phyloP scores from a whole-genome alignment of 805 yeast species.

The Wickerhamomyces bisporus region DNA sequence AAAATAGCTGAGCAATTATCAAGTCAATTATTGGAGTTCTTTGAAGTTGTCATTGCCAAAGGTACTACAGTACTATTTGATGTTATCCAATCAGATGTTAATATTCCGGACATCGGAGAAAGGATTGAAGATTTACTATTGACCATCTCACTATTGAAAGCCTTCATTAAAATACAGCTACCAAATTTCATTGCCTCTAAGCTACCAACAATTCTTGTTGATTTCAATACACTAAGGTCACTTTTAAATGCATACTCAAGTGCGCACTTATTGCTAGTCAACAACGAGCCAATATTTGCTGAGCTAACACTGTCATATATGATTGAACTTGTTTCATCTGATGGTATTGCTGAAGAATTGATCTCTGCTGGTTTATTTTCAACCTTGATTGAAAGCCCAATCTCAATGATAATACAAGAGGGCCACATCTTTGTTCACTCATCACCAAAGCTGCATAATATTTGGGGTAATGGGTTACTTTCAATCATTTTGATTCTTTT shows the following conservation, averaged over 20 bases:
- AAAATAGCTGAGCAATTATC: slow-evolving; percentile 42
- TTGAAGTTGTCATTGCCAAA: slow-evolving; percentile 58
- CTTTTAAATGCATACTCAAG: slow-evolving; percentile 62
- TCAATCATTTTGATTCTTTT: slow-evolving; percentile 59
- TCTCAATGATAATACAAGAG: slow-evolving; percentile 58
- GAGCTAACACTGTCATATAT: slow-evolving; percentile 65
- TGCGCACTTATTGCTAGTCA: slow-evolving; percentile 54
- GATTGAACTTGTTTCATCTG: slow-evolving; percentile 59
- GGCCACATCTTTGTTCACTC: slow-evolving; percentile 54
- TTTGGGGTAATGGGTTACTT: slow-evolving; percentile 85
- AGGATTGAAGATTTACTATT: slow-evolving; percentile 62
- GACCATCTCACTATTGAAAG: slow-evolving; percentile 58
- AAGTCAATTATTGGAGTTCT: slow-evolving; percentile 48
- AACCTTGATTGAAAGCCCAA: slow-evolving; percentile 67
- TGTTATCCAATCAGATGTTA: slow-evolving; percentile 52
- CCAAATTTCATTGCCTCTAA: slow-evolving; percentile 42
- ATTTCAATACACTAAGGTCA: slow-evolving; percentile 56
- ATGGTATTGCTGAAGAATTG: slow-evolving; percentile 60
- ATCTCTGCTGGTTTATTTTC: slow-evolving; percentile 60
- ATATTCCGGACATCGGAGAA: slow-evolving; percentile 32
- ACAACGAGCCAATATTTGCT: slow-evolving; percentile 65
- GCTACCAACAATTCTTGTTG: slow-evolving; percentile 47
- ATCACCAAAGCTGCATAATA: slow-evolving; percentile 55
- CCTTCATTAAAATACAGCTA: slow-evolving; percentile 45
- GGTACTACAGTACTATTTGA: slow-evolving; percentile 59